Base-by-base conservation (phyloP, 371 early-diverging fungal genomes). In the Mycotypha africana region DNA sequence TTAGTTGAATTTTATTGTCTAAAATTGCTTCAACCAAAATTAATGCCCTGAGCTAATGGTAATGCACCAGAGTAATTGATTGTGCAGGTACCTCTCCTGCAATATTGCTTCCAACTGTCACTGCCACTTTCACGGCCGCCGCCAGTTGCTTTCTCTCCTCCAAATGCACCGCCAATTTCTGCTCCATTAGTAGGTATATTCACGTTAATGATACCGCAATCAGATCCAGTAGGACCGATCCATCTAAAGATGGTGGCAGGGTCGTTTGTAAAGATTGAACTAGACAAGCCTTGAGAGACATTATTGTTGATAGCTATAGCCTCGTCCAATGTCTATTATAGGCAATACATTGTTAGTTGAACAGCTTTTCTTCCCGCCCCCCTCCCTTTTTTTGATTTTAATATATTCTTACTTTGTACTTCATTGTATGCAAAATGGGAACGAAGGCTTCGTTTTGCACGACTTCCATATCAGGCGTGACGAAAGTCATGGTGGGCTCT, bases 141-240 rank as follows among this genome's bases (percentile, higher is more conserved):
- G 41, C 97, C 97, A 28, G 95, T 97, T 60, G 95, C 97, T 78
- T 97, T 92, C 66, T 97, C 93, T 43, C 96, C 97, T 38, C 97
- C 97, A 69, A 97, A 96, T 7, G 97, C 97, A 42, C 97, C 96
- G 26, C 97, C 97, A 63, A 97, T 95, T 69, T 97, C 97, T 9
- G 97, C 97, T 30, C 97, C 97, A 63, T 92, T 94, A 36, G 97
- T 96, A 32, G 97, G 97, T 50, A 95, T 87, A 77, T 97, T 97
- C 39, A 93, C 90, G 61, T 97, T 97, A 62, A 95, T 93, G 33
- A 97, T 95, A 48, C 97, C 97, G 54, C 95, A 95, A 70, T 97
- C 97, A 12, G 94, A 92, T 17, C 97, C 97, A 19, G 81, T 61
- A 14, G 95, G 89, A 14, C 88, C 95, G 42, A 87, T 92, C 97